These are phyloP conservation scores for Viola pubescens DNA, from an alignment of 441 rosid genomes.

Conservation along the genomic window DNA sequence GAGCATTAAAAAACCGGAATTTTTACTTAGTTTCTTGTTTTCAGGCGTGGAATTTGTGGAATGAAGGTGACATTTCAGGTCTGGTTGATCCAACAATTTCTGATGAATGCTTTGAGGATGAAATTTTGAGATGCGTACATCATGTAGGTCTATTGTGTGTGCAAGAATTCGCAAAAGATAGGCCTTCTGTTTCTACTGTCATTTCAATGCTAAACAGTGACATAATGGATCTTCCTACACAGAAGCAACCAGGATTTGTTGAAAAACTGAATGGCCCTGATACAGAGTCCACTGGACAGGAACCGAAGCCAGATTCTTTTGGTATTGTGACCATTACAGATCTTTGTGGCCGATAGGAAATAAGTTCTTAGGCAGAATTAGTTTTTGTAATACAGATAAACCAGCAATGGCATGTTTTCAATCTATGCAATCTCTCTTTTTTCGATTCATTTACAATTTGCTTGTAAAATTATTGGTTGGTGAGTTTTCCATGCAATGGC, in stretches of 20 bases:
- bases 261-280: not conserved
- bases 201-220: constrained; percentile 48
- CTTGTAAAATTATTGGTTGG: too few species aligned
- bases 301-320: not conserved
- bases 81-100: constrained; percentile 25
- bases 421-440: too few species aligned
- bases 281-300: constrained; percentile 8
- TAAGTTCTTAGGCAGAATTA: too few species aligned
- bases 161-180: constrained; percentile 42
- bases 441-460: too few species aligned
- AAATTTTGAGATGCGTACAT: constrained; percentile 38
- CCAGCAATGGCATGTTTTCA: too few species aligned
- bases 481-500: too few species aligned
- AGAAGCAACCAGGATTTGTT: constrained; percentile 23
- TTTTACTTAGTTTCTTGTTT: not conserved
- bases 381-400: too few species aligned
- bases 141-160: constrained; percentile 54
- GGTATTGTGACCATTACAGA: constrained; percentile 19
- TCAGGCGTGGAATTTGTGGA: constrained; percentile 69
- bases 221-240: constrained; percentile 32
- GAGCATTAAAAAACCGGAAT: not conserved
- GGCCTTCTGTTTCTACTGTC: constrained; percentile 30
- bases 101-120: constrained; percentile 14
- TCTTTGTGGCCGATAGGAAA: constrained; percentile 14
- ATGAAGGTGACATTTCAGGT: constrained; percentile 25